Evolutionary conservation across 2,329 filamentous ascomycete species (phyloP).

Genomic region (Claviceps fusiformis): DNA sequence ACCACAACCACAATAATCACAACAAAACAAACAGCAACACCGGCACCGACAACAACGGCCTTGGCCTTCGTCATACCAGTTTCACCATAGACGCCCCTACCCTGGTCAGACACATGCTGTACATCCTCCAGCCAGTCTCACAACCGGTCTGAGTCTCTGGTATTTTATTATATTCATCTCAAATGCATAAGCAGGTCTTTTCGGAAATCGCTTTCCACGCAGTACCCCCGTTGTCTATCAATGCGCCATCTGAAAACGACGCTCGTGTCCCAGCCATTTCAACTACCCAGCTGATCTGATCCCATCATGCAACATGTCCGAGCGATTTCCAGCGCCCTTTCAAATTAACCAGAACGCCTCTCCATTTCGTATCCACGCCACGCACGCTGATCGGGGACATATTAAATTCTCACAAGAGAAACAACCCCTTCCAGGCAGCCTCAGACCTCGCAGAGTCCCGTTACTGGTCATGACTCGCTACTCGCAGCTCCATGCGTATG

Average conservation of each 20-base stretch:
- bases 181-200: constrained; percentile 1
- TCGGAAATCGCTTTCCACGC: constrained; percentile 1
- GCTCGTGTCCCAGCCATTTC: neutral
- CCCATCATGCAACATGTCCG: neutral
- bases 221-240: constrained; percentile 1
- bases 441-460: neutral
- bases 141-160: neutral
- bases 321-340: neutral
- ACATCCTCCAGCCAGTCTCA: neutral
- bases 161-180: neutral
- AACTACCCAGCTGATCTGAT: neutral
- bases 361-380: neutral
- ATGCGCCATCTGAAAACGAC: constrained; percentile 1
- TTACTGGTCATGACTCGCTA: neutral
- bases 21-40: too few species aligned
- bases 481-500: neutral
- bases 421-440: neutral
- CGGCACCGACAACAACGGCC: too few species aligned
- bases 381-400: neutral
- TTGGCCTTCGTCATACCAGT: neutral
- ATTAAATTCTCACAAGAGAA: neutral
- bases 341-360: neutral
- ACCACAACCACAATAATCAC: neutral
- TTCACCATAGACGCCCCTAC: neutral
- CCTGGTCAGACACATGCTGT: neutral